Evolutionary conservation across 2,329 filamentous ascomycete genomes (phyloP).

Genomic region (Diaporthe longicolla): DNA sequence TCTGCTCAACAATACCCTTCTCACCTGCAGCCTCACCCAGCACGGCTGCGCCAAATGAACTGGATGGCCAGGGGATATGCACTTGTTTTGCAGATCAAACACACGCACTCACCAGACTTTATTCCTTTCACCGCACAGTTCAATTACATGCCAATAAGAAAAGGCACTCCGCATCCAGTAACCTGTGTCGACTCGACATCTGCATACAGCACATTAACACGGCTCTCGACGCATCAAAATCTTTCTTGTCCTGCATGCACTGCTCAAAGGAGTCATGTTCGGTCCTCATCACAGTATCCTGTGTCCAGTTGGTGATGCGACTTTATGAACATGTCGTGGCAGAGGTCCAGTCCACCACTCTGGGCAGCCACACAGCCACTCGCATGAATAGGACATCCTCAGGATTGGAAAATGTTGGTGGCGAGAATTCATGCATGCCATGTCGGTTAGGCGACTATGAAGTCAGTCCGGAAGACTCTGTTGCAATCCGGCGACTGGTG

Average conservation of each 20-base stretch:
- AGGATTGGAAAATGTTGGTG: neutral
- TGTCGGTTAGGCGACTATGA: constrained; percentile 16
- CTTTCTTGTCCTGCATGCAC: neutral
- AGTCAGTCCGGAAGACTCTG: constrained; percentile 6
- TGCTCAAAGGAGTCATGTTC: constrained; percentile 14
- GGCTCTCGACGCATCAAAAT: neutral
- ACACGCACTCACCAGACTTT: neutral
- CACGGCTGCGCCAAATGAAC: neutral
- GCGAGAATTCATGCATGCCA: neutral
- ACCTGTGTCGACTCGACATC: neutral
- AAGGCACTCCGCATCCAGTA: neutral
- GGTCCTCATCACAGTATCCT: neutral
- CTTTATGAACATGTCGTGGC: constrained; percentile 2
- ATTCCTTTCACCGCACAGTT: neutral
- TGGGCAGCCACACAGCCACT: neutral
- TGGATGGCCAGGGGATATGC: neutral
- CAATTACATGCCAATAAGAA: neutral
- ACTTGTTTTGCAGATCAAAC: neutral
- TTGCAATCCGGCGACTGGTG: neutral
- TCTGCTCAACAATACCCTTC: neutral
- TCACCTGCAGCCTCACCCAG: neutral
- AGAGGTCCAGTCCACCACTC: neutral
- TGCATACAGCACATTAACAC: constrained; percentile 4
- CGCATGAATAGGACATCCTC: no score
- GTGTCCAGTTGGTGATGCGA: constrained; percentile 1